Base-by-base conservation (phyloP, 306 rosid species). In the Leucaena leucocephala region DNA sequence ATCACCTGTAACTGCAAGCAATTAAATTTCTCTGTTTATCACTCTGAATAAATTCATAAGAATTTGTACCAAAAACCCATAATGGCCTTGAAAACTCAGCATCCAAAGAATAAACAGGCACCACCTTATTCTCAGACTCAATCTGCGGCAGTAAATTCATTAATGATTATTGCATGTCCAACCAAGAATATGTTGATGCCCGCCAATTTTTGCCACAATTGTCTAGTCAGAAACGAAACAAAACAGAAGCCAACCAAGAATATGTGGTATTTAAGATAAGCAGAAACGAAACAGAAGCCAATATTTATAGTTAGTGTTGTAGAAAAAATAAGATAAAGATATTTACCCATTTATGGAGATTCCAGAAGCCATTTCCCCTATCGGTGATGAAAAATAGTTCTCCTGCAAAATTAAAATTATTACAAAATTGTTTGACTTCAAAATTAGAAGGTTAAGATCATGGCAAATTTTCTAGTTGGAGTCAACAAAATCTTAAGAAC, bases 291-390 rank as follows among this genome's bases (percentile, higher is more conserved):
- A 40, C 44, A 36, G 38, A 74, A 74, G 14, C 45, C 38, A 62
- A 3, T 0, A 45, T 17, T 36, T 36, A 36, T 36, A 36, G 39
- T 17, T 22, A 33, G 59, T 16, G 73, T 76, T 42, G 72, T 13
- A 58, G 71, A 42, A 83, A 72, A 48, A 27, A 15, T 21, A 34
- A 16, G 55, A 45, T 36, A n/a, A 76, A 13, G 66, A 68, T 85
- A 54, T 71, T 86, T 87, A 95, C 99, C 98, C 99, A 95, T 93
- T 91, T 93, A 82, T 90, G 86, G 77, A 95, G 83, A 87, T 95
- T 95, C 98, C 99, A 95, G 76, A 87, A 95, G 40, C 99, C 99
- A 89, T 78, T 84, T 62, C 75, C 79, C 67, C 92, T 91, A 81
- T 95, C 99, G 5, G 99, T 90, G 68, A 95, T 83, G 82, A 95